Conservation (phyloP, 345 rosid species). For the Alliaria petiolata region DNA sequence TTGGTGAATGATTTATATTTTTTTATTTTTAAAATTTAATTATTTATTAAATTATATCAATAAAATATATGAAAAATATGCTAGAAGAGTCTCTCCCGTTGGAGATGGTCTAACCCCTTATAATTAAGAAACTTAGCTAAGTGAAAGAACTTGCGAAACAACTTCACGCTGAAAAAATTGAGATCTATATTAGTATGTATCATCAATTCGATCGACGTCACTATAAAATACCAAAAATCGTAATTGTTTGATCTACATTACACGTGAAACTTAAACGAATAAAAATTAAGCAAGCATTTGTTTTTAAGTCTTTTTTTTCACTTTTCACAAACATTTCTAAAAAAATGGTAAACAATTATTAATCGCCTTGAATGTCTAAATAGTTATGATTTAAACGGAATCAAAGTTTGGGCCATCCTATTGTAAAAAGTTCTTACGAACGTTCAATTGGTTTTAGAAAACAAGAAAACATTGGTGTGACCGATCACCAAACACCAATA, state of each 20-base stretch:
- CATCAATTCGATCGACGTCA: background rate
- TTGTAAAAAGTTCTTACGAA: background rate
- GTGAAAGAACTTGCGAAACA: no score
- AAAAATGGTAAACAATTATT: background rate
- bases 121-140: no score
- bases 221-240: background rate
- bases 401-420: conserved; percentile 1
- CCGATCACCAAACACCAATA: conserved; percentile 20
- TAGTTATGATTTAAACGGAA: conserved; percentile 11
- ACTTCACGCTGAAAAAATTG: no score
- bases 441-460: background rate
- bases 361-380: no score
- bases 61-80: no score
- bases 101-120: no score
- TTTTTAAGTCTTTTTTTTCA: no score
- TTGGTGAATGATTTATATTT: no score
- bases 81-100: no score
- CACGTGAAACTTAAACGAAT: background rate
- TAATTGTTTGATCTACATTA: background rate
- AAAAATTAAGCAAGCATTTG: background rate
- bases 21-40: no score
- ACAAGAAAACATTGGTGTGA: conserved; percentile 25
- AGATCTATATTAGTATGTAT: no score
- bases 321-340: background rate
- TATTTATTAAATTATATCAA: no score